These are phyloP conservation scores for Phytophthora tentaculata DNA, from an alignment of 352 stramenopile species.

Conservation along the genomic window DNA sequence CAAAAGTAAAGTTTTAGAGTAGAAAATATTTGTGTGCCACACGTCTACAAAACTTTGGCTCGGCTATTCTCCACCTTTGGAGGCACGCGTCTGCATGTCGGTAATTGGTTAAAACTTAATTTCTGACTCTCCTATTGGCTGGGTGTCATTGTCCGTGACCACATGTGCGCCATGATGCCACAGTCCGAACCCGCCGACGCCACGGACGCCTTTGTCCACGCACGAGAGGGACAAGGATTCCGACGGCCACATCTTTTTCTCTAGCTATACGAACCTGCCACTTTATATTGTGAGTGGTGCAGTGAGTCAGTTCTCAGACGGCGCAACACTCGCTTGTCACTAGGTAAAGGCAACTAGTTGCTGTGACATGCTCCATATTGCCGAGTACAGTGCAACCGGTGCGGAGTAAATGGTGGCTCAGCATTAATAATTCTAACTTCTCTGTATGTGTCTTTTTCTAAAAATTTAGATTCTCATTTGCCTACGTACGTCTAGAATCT, in stretches of 20 bases:
- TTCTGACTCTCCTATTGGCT: constrained; percentile 24
- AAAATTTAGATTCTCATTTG: not conserved
- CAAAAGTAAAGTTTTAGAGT: not conserved
- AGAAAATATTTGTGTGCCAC: not conserved
- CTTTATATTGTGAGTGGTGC: constrained; percentile 21
- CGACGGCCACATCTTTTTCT: constrained; percentile 34
- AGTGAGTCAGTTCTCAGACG: constrained; percentile 3
- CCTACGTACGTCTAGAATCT: not conserved
- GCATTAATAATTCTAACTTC: not conserved
- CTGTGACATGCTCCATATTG: constrained; percentile 6
- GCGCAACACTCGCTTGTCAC: not conserved
- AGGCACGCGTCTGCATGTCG: constrained; percentile 20
- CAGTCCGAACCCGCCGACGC: constrained; percentile 24
- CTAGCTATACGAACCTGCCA: not conserved
- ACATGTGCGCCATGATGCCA: constrained; percentile 29
- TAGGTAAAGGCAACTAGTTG: constrained; percentile 16
- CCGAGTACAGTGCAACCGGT: not conserved
- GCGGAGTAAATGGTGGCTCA: constrained; percentile 7
- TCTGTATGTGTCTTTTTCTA: not conserved
- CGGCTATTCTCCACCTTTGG: constrained; percentile 32
- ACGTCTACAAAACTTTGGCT: constrained; percentile 12
- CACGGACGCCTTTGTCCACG: constrained; percentile 12
- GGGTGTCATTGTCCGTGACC: constrained; percentile 5
- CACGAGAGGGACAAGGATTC: constrained; percentile 22
- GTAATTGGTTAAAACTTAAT: constrained; percentile 8